These are phyloP conservation scores for Microascus cirrosus DNA, from an alignment of 2,329 filamentous ascomycete species.

Conservation along the genomic window DNA sequence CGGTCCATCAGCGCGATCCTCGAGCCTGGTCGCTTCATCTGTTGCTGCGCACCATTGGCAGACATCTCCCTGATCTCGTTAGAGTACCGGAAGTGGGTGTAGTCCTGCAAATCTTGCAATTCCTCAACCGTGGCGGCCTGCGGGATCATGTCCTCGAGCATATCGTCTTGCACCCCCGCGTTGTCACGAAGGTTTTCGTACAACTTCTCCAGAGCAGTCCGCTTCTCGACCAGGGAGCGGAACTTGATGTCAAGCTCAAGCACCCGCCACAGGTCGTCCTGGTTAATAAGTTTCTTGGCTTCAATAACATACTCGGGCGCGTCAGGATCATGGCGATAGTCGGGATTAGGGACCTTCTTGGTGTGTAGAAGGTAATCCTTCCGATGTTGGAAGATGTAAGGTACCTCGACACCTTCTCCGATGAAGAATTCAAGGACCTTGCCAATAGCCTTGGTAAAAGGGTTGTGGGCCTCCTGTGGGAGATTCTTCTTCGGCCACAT, in stretches of 20 bases:
- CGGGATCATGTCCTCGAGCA: conserved; percentile 73
- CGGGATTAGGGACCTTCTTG: conserved; percentile 53
- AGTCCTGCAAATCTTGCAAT: conserved; percentile 91
- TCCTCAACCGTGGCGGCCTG: conserved; percentile 83
- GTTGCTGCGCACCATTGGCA: conserved; percentile 44
- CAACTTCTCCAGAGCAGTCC: conserved; percentile 70
- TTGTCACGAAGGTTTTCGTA: conserved; percentile 59
- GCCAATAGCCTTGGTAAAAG: conserved; percentile 78
- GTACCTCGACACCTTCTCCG: conserved; percentile 86
- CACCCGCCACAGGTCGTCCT: conserved; percentile 91
- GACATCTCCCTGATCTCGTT: conserved; percentile 71
- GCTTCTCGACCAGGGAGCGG: conserved; percentile 82
- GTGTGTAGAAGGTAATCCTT: conserved; percentile 96
- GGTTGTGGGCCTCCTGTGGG: conserved; percentile 58
- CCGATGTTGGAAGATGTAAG: conserved; percentile 95
- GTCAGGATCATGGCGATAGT: conserved; percentile 54
- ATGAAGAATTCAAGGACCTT: conserved; percentile 95
- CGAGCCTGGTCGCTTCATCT: conserved; percentile 64
- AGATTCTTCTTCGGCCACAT: conserved; percentile 82
- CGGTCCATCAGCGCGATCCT: conserved; percentile 74
- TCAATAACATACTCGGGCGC: conserved; percentile 61
- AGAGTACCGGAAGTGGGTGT: conserved; percentile 88
- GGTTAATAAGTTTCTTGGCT: conserved; percentile 81
- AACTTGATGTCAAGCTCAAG: conserved; percentile 94
- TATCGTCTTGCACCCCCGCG: conserved; percentile 54